Evolutionary conservation across 139 green algal species (phyloP), one percentile per base, ranked within the genome.

Genomic region (Microglena sp.): DNA sequence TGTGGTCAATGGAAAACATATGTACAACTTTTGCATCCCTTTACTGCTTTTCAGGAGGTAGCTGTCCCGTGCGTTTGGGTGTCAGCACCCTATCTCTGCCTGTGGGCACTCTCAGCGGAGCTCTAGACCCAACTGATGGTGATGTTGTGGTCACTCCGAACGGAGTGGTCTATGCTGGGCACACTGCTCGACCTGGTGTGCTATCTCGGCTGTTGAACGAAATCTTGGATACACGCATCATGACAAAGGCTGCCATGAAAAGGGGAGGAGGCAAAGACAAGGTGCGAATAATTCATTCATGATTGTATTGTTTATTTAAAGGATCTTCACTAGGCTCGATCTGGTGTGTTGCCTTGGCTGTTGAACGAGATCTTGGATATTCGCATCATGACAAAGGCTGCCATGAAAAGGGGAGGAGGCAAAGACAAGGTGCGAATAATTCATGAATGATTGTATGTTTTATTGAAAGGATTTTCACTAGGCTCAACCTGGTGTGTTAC

Each of bases 181-280:
- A 75, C 0, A 34, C 62, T 5, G 77, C 62, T n/a, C 77, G 86
- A 24, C 80, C 74, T 6, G 93, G 93, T 15, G 87, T 99, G 45
- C 83, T 99, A 68, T 93, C 93, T 0, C 77, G 93, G 43, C 81
- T 99, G 78, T 79, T 99, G 68, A 61, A 53, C 2, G 93, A 99
- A 78, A 96, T 99, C 45, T 80, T 99, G 35, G 74, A 86, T 43
- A 98, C 93, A 0, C 81, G 93, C 36, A 78, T 97, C 33, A 97
- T 98, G 93, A 82, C 96, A 30, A 96, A 97, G 79, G 73, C 66
- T 0, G 87, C 84, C 31, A 96, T 98, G 89, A 97, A 97, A 77
- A 67, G 68, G 2, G 36, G 63, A 3, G 57, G 73, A 3, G 35
- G 55, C 4, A 29, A 45, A 2, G 80, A 82, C 54, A 81, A 81